phyloP scores from a whole-genome alignment of 2,329 filamentous ascomycete species.

The Madurella fahalii region DNA sequence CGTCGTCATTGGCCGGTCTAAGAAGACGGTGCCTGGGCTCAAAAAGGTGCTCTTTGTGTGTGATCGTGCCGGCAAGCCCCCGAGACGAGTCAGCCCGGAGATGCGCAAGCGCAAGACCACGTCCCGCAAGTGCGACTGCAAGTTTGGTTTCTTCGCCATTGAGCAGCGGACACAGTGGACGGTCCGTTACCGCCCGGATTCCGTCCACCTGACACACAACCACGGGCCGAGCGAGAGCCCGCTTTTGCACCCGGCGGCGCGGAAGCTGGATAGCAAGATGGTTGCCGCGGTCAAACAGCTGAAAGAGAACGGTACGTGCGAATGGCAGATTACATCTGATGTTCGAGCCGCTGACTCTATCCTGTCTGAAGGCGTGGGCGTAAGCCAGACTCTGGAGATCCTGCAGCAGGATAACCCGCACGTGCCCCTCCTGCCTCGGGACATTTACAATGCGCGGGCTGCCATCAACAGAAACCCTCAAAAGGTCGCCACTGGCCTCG shows the following conservation, averaged over 20 bases:
- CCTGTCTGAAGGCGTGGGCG: conserved; percentile 52
- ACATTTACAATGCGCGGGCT: conserved; percentile 65
- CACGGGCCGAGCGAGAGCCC: conserved; percentile 64
- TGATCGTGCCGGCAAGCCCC: conserved; percentile 60
- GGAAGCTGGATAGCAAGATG: conserved; percentile 64
- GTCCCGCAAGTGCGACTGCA: conserved; percentile 65
- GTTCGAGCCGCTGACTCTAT: conserved; percentile 8
- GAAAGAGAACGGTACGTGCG: conserved; percentile 58
- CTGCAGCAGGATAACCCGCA: conserved; percentile 61
- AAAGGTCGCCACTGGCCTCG: conserved; percentile 56
- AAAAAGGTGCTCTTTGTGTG: conserved; percentile 67
- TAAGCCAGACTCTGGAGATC: conserved; percentile 63
- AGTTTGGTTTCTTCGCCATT: conserved; percentile 66
- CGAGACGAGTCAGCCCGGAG: conserved; percentile 58
- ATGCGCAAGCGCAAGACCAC: conserved; percentile 62
- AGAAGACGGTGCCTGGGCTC: conserved; percentile 62
- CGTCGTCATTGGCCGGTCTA: conserved; percentile 63
- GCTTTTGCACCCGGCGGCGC: conserved; percentile 60
- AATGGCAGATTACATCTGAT: not conserved
- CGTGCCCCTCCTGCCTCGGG: conserved; percentile 58
- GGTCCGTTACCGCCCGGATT: conserved; percentile 59
- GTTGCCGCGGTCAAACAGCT: conserved; percentile 63
- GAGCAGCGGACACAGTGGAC: conserved; percentile 65
- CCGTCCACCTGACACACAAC: conserved; percentile 56
- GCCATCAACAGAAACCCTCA: conserved; percentile 63